Percentiles rank a stretch among this genome's conserved stretches.
phyloP scores from a whole-genome alignment of 2,329 filamentous ascomycete genomes.

The Xylariaceae sp. region DNA sequence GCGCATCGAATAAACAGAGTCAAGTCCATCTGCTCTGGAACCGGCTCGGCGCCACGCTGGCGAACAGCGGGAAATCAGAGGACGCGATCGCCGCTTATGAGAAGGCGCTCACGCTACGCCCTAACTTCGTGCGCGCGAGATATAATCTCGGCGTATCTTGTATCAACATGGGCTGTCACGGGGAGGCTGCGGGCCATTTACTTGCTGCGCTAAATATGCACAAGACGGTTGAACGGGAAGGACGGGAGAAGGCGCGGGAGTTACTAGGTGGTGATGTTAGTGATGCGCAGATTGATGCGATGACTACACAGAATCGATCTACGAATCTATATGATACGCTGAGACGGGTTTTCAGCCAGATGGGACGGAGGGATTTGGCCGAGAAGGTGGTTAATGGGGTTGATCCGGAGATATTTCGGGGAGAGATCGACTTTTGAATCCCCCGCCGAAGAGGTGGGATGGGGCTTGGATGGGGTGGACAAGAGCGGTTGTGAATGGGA shows the following conservation, averaged over 20 bases:
- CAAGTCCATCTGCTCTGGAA: conserved; percentile 97
- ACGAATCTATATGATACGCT: conserved; percentile 96
- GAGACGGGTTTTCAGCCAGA: conserved; percentile 90
- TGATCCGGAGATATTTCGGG: conserved; percentile 83
- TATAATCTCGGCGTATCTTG: conserved; percentile 97
- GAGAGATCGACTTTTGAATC: conserved; percentile 88
- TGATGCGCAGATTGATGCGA: conserved; percentile 76
- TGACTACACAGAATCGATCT: conserved; percentile 93
- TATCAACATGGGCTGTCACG: conserved; percentile 95
- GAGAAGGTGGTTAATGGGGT: conserved; percentile 86
- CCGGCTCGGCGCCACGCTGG: conserved; percentile 88
- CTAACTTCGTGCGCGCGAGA: conserved; percentile 93
- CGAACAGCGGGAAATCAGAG: conserved; percentile 88
- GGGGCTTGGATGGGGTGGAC: no score
- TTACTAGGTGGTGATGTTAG: conserved; percentile 60
- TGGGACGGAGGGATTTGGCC: conserved; percentile 82
- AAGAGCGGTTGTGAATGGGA: no score
- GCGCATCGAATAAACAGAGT: conserved; percentile 75
- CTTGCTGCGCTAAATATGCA: conserved; percentile 93
- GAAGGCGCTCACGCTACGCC: conserved; percentile 80
- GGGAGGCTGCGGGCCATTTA: conserved; percentile 88
- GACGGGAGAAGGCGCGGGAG: conserved; percentile 77
- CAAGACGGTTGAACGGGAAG: conserved; percentile 83
- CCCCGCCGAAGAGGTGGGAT: no score
- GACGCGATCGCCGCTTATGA: conserved; percentile 97